Conservation (phyloP, 768 basidiomycete species). For the Suillus discolor region DNA sequence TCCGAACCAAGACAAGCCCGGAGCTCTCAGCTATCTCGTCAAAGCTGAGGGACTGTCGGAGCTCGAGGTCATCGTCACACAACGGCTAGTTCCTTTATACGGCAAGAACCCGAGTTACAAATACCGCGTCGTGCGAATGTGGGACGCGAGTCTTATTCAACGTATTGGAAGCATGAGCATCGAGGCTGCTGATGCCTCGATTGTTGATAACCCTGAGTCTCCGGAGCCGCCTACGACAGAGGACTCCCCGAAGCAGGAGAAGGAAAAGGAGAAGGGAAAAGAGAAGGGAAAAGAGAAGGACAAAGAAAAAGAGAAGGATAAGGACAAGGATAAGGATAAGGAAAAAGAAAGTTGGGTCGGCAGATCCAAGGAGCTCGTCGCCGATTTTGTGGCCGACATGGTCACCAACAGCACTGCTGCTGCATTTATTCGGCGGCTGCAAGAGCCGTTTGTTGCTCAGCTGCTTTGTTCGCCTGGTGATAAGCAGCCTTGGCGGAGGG, state of each 20-base stretch:
- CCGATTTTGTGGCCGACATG: background rate
- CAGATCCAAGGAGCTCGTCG: background rate
- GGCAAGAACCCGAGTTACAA: constrained; percentile 6
- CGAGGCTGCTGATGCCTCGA: background rate
- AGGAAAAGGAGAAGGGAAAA: background rate
- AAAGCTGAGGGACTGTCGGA: constrained; percentile 23
- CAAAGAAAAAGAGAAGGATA: background rate
- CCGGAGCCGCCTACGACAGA: background rate
- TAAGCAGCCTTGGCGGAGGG: constrained; percentile 1
- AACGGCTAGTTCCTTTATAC: constrained; percentile 11
- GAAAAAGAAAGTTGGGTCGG: background rate
- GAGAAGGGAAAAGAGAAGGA: background rate
- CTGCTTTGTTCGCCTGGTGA: background rate
- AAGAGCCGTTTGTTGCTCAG: constrained; percentile 10
- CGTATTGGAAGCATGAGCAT: background rate
- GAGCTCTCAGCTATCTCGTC: constrained; percentile 19
- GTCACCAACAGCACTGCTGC: background rate
- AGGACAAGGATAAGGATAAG: background rate
- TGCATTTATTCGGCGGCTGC: constrained; percentile 8
- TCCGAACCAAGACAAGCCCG: background rate
- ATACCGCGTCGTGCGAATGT: constrained; percentile 23
- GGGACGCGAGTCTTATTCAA: constrained; percentile 16
- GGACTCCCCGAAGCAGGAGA: background rate
- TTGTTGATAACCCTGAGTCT: background rate
- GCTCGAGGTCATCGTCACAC: constrained; percentile 17